A percentile compares a stretch with the other conserved stretches of the same genome.
Evolutionary conservation across 768 basidiomycete species (phyloP).

Genomic region (Suillus bovinus): DNA sequence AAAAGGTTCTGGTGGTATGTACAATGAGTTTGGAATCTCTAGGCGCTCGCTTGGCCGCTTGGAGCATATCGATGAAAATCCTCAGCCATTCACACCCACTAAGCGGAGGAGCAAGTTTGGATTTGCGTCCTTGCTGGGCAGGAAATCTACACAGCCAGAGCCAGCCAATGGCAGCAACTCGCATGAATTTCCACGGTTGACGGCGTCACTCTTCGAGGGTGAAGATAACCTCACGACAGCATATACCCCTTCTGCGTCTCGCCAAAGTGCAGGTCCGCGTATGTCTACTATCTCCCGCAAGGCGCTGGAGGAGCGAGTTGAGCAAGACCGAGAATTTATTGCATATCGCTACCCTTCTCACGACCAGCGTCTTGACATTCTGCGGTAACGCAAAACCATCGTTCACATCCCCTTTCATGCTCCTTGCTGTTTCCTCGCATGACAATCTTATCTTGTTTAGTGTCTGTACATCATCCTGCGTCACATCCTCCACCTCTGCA

Average conservation of each 20-base stretch:
- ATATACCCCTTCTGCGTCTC: slow-evolving; percentile 51
- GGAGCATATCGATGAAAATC: slow-evolving; percentile 31
- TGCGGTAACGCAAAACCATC: slow-evolving; percentile 39
- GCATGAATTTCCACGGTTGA: slow-evolving; percentile 52
- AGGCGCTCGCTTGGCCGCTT: slow-evolving; percentile 52
- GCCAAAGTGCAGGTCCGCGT: slow-evolving; percentile 53
- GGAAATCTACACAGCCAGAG: slow-evolving; percentile 36
- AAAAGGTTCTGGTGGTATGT: slow-evolving; percentile 42
- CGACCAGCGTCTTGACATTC: slow-evolving; percentile 61
- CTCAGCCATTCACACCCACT: slow-evolving; percentile 35
- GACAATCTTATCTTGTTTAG: slow-evolving; percentile 16
- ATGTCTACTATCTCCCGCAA: slow-evolving; percentile 69
- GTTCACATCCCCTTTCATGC: slow-evolving; percentile 9
- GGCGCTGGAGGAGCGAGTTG: slow-evolving; percentile 75
- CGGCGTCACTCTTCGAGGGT: slow-evolving; percentile 43
- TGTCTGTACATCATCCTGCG: slow-evolving; percentile 17
- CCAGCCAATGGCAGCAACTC: slow-evolving; percentile 35
- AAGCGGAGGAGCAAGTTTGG: slow-evolving; percentile 80
- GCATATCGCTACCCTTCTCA: slow-evolving; percentile 86
- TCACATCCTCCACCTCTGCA: slow-evolving; percentile 19
- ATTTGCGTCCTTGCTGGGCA: slow-evolving; percentile 65
- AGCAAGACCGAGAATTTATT: slow-evolving; percentile 83
- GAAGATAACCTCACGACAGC: slow-evolving; percentile 48
- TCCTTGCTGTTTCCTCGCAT: slow-evolving; percentile 1
- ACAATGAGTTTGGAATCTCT: slow-evolving; percentile 75